A percentile compares a stretch with the other conserved stretches of the same genome.
phyloP scores from a whole-genome alignment of 305 asterid genomes.

The Salvia sclarea region DNA sequence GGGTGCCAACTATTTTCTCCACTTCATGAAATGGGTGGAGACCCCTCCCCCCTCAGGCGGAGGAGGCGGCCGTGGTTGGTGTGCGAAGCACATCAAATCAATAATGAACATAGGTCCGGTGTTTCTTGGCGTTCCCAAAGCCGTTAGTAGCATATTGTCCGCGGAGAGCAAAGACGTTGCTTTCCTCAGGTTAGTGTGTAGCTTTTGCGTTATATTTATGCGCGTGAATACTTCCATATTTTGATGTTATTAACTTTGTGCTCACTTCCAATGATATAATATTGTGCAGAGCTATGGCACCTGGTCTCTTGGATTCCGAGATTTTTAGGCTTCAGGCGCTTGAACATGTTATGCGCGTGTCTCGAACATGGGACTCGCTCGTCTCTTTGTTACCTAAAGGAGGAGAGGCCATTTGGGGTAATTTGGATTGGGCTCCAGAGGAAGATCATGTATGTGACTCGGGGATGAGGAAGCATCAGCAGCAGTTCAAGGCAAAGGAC shows the following conservation, averaged over 20 bases:
- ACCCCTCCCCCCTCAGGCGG: conserved; percentile 83
- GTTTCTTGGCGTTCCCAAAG: conserved; percentile 88
- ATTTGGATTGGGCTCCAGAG: conserved; percentile 82
- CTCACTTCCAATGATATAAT: neutral
- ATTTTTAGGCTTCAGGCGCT: conserved; percentile 68
- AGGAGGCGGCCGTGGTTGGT: conserved; percentile 84
- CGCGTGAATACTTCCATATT: neutral
- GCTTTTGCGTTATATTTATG: too few relatives aligned
- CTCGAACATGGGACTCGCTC: conserved; percentile 90
- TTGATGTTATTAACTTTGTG: conserved; percentile 2
- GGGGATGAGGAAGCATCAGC: conserved; percentile 32
- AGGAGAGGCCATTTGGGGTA: conserved; percentile 91
- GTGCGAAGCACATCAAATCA: conserved; percentile 76
- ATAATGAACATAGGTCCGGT: conserved; percentile 81
- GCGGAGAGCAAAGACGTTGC: conserved; percentile 91
- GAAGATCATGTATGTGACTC: conserved; percentile 60
- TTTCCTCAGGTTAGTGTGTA: conserved; percentile 56
- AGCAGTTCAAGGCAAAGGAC: conserved; percentile 33
- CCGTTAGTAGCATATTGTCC: conserved; percentile 67
- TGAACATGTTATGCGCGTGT: conserved; percentile 77
- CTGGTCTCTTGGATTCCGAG: conserved; percentile 68
- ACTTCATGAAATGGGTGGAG: conserved; percentile 95
- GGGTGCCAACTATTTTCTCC: conserved; percentile 88
- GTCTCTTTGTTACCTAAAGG: conserved; percentile 89
- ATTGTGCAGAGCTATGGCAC: conserved; percentile 73